Evolutionary conservation across 2,329 filamentous ascomycete species (phyloP), one percentile per base, ranked within the genome.

Genomic region (Pezizomycotina sp.): DNA sequence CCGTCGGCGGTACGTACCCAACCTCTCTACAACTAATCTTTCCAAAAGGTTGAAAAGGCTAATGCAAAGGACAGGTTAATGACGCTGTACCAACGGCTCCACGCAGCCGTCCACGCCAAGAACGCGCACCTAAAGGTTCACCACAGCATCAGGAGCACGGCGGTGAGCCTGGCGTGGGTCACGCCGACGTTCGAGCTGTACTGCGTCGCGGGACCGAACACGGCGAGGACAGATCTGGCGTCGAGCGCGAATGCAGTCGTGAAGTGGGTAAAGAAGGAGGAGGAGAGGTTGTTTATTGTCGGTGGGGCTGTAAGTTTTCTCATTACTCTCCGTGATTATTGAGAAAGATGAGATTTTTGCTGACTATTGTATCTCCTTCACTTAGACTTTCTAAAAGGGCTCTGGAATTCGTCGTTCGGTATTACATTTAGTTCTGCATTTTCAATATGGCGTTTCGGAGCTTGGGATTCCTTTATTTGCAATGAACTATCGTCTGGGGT

Each of bases 241-340:
- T 77, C 86, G 55, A 81, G 77, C 7, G 86, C 84, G 21, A 92
- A 89, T 54, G 76, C 77, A 58, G 72, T 98, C 31, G 74, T 91
- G 4, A 79, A 89, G 53, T 98, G 86, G 84, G 77, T 86, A 2
- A 76, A 80, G 53, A 68, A 74, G 47, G 89, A 98, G 58, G 86
- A 95, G 58, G 84, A 95, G 58, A 66, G 89, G 38, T 62, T 95
- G 4, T 98, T 98, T 54, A 92, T 98, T 42, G 89, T 98, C 53
- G 89, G 89, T 1, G 91, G 89, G n/a, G 89, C 84, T 27, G 86
- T 95, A 49, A 40, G 44, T 45, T n/a, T n/a, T n/a, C n/a, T n/a
- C n/a, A n/a, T n/a, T n/a, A n/a, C n/a, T n/a, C n/a, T n/a, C n/a
- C n/a, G n/a, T n/a, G n/a, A n/a, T n/a, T n/a, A n/a, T n/a, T n/a